Evolutionary conservation across 2,329 filamentous ascomycete genomes (phyloP).

Genomic region (Aulographum hederae): DNA sequence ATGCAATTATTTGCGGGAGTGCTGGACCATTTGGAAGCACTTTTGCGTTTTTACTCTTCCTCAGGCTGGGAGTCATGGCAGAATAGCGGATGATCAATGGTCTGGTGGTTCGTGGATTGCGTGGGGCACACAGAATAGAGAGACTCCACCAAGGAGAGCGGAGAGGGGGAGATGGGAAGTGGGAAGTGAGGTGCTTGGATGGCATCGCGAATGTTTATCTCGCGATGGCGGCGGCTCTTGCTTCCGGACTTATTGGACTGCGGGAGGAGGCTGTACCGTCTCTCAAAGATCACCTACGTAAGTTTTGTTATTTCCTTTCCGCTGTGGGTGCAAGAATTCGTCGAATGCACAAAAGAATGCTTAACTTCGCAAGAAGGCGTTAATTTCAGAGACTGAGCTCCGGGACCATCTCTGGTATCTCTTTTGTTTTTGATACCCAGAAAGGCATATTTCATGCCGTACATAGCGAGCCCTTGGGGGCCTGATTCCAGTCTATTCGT

Average conservation of each 20-base stretch:
- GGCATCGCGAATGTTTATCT: conserved; percentile 66
- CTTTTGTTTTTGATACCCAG: conserved; percentile 2
- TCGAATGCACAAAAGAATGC: too few species aligned
- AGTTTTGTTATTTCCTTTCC: conserved; percentile 6
- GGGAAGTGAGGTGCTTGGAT: conserved; percentile 66
- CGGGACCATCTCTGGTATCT: neutral
- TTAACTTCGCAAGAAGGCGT: neutral
- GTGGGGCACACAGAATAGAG: conserved; percentile 70
- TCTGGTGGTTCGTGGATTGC: conserved; percentile 60
- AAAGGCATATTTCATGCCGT: too few species aligned
- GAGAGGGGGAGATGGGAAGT: conserved; percentile 45
- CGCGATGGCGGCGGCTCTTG: conserved; percentile 41
- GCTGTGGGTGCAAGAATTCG: neutral
- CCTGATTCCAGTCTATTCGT: too few species aligned
- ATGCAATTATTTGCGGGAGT: conserved; percentile 51
- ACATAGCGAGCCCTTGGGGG: too few species aligned
- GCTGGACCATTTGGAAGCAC: conserved; percentile 42
- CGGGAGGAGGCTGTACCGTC: conserved; percentile 22
- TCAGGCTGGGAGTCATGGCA: conserved; percentile 47
- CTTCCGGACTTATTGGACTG: conserved; percentile 40
- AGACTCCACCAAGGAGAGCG: conserved; percentile 54
- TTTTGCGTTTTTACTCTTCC: conserved; percentile 55
- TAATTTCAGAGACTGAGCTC: neutral
- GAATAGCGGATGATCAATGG: conserved; percentile 53
- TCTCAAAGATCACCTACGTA: conserved; percentile 32